phyloP scores from a whole-genome alignment of 2,329 filamentous ascomycete species.

The Neofusicoccum cordaticola region DNA sequence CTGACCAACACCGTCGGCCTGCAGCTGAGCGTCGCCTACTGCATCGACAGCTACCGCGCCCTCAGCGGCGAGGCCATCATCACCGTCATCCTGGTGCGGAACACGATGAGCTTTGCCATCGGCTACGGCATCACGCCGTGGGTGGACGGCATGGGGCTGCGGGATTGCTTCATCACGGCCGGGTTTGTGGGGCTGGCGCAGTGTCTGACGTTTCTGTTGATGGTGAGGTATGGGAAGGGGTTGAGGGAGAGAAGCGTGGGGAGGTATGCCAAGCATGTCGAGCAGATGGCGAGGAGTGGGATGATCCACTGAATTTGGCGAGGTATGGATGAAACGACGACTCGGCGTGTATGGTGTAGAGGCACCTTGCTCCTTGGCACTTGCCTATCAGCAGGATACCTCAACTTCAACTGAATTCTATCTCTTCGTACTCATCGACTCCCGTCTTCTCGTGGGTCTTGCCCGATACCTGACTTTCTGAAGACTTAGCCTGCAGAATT shows the following conservation, averaged over 20 bases:
- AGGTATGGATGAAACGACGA: too few species aligned
- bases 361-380: too few species aligned
- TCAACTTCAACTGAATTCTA: too few species aligned
- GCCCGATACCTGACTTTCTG: too few species aligned
- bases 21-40: conserved; percentile 45
- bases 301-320: conserved; percentile 1
- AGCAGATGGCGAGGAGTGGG: conserved; percentile 18
- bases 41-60: conserved; percentile 50
- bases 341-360: too few species aligned
- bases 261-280: conserved; percentile 41
- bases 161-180: conserved; percentile 44
- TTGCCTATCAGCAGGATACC: too few species aligned
- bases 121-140: conserved; percentile 51
- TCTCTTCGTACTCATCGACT: too few species aligned
- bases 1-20: conserved; percentile 45
- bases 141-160: conserved; percentile 42
- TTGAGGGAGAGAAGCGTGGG: conserved; percentile 39
- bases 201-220: conserved; percentile 38
- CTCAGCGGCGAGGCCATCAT: conserved; percentile 50
- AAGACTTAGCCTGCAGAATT: too few species aligned
- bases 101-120: conserved; percentile 51
- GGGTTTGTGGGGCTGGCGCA: conserved; percentile 44
- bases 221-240: conserved; percentile 51
- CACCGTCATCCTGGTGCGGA: conserved; percentile 50
- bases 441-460: too few species aligned